These are phyloP conservation scores for Candida sakaeoensis DNA, from an alignment of 805 yeast species.

Conservation along the genomic window DNA sequence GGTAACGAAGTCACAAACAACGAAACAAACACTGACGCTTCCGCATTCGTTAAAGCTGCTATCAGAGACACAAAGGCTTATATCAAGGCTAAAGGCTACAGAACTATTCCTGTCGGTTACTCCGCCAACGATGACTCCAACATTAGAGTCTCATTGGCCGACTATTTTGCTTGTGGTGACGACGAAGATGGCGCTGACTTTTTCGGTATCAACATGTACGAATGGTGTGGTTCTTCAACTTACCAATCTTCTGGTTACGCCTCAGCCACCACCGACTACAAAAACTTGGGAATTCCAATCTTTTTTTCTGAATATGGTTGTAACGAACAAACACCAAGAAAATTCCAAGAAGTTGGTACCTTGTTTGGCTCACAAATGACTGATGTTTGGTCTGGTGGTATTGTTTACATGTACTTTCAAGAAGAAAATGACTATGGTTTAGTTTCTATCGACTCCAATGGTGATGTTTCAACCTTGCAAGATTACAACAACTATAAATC, in stretches of 20 bases:
- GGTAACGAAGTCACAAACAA: constrained; percentile 82
- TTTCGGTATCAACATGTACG: constrained; percentile 87
- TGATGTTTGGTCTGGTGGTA: constrained; percentile 87
- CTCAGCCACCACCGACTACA: constrained; percentile 59
- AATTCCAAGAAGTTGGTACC: constrained; percentile 67
- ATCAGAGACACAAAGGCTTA: constrained; percentile 72
- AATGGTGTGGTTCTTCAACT: constrained; percentile 74
- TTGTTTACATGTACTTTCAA: constrained; percentile 80
- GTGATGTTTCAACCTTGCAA: constrained; percentile 52
- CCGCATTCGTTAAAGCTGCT: constrained; percentile 82
- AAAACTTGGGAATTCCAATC: constrained; percentile 63
- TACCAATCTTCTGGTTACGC: constrained; percentile 62
- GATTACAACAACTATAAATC: constrained; percentile 64
- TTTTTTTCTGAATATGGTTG: constrained; percentile 87
- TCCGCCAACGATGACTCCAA: constrained; percentile 72
- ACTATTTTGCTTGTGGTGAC: constrained; percentile 74
- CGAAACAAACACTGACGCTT: constrained; percentile 62
- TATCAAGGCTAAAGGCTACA: constrained; percentile 56
- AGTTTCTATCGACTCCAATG: constrained; percentile 48
- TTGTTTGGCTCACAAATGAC: constrained; percentile 68
- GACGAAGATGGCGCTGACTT: constrained; percentile 65
- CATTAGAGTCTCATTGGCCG: constrained; percentile 66
- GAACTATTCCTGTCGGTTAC: constrained; percentile 76
- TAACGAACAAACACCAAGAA: constrained; percentile 65
- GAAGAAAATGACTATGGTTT: constrained; percentile 75